Conservation (phyloP, 108 stramenopile species). For the Seminavis robusta region DNA sequence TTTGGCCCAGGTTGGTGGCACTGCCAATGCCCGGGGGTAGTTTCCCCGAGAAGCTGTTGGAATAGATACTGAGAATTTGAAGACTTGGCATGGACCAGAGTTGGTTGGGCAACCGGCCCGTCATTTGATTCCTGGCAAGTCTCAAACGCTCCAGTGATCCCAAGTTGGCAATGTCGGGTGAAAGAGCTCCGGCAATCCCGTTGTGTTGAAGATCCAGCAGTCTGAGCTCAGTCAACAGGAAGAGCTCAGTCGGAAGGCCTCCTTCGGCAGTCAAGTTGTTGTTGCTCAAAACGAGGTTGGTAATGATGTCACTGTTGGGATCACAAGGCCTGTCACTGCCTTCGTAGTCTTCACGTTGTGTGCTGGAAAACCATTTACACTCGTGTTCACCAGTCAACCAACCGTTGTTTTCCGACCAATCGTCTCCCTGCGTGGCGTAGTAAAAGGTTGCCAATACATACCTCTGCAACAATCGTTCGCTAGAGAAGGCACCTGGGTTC, state of each 20-base stretch:
- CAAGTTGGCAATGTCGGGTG: constrained; percentile 3
- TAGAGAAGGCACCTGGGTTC: no score
- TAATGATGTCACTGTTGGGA: no score
- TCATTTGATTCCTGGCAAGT: not conserved
- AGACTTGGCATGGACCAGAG: not conserved
- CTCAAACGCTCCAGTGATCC: not conserved
- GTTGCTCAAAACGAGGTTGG: no score
- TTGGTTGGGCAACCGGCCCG: not conserved
- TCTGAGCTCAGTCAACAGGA: constrained; percentile 18
- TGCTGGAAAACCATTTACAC: no score
- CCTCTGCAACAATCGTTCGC: not conserved
- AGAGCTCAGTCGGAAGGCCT: constrained; percentile 45
- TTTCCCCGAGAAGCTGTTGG: constrained; percentile 4
- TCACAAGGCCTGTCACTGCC: no score
- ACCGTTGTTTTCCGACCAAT: not conserved
- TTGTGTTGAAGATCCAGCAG: constrained; percentile 24
- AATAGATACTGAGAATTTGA: constrained; percentile 4
- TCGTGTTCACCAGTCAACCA: no score
- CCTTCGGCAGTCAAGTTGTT: no score
- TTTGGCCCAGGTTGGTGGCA: not conserved
- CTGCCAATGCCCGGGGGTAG: not conserved
- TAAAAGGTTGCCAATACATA: not conserved
- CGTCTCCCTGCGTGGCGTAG: not conserved
- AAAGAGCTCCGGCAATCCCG: not conserved
- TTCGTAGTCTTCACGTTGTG: no score